Conservation (phyloP, 257 asterid species). For the Craterostigma plantagineum region DNA sequence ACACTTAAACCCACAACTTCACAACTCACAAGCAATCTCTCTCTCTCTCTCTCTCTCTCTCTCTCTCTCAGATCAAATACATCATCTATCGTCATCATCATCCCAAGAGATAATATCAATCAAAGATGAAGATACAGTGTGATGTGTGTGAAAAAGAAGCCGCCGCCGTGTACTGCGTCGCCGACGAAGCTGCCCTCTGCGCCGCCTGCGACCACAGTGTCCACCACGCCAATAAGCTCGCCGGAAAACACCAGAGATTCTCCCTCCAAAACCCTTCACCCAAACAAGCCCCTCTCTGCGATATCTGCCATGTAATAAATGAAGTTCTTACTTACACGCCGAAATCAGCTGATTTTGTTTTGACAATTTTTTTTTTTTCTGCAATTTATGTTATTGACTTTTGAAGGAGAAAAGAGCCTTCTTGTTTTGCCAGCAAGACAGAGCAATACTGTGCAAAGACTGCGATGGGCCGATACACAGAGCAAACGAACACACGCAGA, state of each 20-base stretch:
- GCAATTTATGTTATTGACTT: background rate
- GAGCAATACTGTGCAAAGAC: conserved; percentile 72
- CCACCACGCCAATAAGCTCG: conserved; percentile 93
- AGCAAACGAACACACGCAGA: conserved; percentile 54
- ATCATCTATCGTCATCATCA: too few species aligned
- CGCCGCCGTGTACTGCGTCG: conserved; percentile 49
- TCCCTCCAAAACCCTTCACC: conserved; percentile 47
- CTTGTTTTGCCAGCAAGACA: conserved; percentile 81
- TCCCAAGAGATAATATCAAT: too few species aligned
- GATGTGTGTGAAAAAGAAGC: conserved; percentile 66
- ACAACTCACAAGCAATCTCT: too few species aligned
- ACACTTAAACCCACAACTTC: too few species aligned
- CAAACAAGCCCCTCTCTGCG: conserved; percentile 53
- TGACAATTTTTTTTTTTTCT: background rate
- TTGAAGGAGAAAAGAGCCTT: conserved; percentile 67
- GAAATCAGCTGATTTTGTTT: background rate
- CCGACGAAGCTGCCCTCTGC: conserved; percentile 92
- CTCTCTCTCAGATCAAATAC: too few species aligned
- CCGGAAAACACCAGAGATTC: conserved; percentile 74
- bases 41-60: too few species aligned
- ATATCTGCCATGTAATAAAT: conserved; percentile 65
- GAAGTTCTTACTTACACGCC: background rate
- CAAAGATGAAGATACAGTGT: conserved; percentile 89
- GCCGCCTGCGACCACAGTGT: conserved; percentile 80
- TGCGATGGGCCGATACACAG: conserved; percentile 69